A percentile compares a stretch with the other conserved stretches of the same genome.
These are phyloP conservation scores for Suhomyces emberorum DNA, from an alignment of 805 yeast species.

Conservation along the genomic window DNA sequence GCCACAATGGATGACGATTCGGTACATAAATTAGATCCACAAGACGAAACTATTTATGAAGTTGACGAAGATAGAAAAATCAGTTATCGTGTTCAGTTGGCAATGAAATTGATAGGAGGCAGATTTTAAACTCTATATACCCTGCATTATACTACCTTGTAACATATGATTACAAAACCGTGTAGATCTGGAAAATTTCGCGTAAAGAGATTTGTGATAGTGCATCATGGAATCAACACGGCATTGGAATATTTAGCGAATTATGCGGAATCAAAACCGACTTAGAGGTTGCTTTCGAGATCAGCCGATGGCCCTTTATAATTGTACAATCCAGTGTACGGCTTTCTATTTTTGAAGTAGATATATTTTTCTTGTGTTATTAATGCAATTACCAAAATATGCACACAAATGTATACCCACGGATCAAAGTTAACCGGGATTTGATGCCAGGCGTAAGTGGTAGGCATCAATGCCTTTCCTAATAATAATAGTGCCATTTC, in stretches of 20 bases:
- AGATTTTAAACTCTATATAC: constrained; percentile 34
- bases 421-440: constrained; percentile 20
- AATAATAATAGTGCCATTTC: neutral
- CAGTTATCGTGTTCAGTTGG: constrained; percentile 59
- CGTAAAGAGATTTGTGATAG: too few relatives aligned
- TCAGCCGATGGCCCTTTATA: too few relatives aligned
- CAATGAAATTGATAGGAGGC: constrained; percentile 61
- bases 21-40: constrained; percentile 10
- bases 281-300: too few relatives aligned
- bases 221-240: too few relatives aligned
- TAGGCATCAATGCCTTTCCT: constrained; percentile 3
- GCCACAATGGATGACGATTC: constrained; percentile 7
- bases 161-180: too few relatives aligned
- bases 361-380: too few relatives aligned
- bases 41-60: constrained; percentile 19
- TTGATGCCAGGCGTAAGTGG: constrained; percentile 13
- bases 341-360: too few relatives aligned
- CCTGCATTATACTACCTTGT: neutral
- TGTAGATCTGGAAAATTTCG: too few relatives aligned
- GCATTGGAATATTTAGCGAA: too few relatives aligned
- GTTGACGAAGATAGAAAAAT: constrained; percentile 58
- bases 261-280: too few relatives aligned
- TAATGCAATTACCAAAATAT: too few relatives aligned
- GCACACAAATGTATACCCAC: constrained; percentile 13
- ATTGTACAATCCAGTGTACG: too few relatives aligned